phyloP scores from a whole-genome alignment of 2,329 filamentous ascomycete species.

The Fusarium buxicola region DNA sequence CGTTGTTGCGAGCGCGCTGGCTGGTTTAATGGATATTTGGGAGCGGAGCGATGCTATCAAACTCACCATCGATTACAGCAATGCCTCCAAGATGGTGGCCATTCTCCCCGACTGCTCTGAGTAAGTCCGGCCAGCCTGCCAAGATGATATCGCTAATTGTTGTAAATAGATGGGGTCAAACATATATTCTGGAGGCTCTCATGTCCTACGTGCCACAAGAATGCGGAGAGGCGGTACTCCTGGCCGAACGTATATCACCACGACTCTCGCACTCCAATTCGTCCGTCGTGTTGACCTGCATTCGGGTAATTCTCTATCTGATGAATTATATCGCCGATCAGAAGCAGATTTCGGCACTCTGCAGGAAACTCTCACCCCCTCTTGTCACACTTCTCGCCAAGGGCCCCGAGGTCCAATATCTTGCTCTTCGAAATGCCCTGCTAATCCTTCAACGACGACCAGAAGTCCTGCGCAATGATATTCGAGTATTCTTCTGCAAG shows the following conservation, averaged over 20 bases:
- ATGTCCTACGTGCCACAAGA: constrained; percentile 99
- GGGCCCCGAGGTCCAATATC: constrained; percentile 97
- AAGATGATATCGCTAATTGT: constrained; percentile 19
- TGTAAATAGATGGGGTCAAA: constrained; percentile 87
- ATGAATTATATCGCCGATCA: constrained; percentile 98
- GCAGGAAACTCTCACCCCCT: constrained; percentile 92
- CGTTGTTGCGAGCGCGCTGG: constrained; percentile 93
- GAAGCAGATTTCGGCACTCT: constrained; percentile 86
- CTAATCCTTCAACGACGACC: constrained; percentile 93
- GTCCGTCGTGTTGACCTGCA: constrained; percentile 94
- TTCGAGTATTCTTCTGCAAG: constrained; percentile 99
- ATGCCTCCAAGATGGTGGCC: constrained; percentile 97
- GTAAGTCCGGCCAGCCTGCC: constrained; percentile 63
- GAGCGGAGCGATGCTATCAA: constrained; percentile 97
- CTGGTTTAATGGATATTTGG: constrained; percentile 96
- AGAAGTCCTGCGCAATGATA: constrained; percentile 94
- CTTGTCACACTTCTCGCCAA: constrained; percentile 95
- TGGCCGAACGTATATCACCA: constrained; percentile 95
- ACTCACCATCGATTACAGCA: constrained; percentile 96
- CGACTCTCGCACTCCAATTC: constrained; percentile 97
- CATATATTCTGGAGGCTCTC: constrained; percentile 95
- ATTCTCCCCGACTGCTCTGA: constrained; percentile 97
- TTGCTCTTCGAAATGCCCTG: constrained; percentile 92
- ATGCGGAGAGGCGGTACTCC: constrained; percentile 83
- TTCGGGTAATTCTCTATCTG: constrained; percentile 94